A percentile compares a stretch with the other conserved stretches of the same genome.
Evolutionary conservation across 805 yeast species (phyloP).

Genomic region (Yarrowia deformans): DNA sequence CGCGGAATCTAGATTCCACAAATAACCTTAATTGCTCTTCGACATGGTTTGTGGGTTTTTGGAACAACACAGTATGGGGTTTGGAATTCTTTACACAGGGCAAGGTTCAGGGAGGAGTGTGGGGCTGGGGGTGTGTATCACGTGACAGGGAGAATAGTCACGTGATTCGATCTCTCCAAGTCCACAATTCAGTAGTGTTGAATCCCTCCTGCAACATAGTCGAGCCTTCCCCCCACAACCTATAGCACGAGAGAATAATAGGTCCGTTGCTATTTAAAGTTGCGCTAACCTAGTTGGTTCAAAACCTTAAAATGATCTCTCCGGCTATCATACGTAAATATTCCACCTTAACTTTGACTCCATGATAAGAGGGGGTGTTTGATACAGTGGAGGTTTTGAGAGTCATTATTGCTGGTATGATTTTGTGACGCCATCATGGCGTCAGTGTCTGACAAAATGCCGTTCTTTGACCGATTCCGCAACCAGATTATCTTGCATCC

Average conservation of each 20-base stretch:
- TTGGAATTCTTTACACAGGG: conserved; percentile 11
- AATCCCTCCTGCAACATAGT: too few species aligned
- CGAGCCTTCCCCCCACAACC: too few species aligned
- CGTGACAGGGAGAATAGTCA: too few species aligned
- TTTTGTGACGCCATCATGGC: too few species aligned
- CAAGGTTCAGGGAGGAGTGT: neutral
- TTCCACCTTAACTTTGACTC: conserved; percentile 7
- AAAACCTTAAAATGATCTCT: neutral
- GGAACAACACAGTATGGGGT: neutral
- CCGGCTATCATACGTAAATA: neutral
- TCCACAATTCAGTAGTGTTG: too few species aligned
- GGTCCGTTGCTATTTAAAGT: neutral
- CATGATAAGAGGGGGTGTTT: neutral
- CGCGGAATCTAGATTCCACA: conserved; percentile 19
- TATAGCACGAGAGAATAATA: neutral
- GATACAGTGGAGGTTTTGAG: neutral
- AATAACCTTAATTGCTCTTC: neutral
- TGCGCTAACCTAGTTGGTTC: neutral
- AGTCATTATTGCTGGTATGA: too few species aligned
- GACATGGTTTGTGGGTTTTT: conserved; percentile 8
- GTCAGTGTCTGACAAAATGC: too few species aligned
- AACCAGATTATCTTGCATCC: conserved; percentile 31
- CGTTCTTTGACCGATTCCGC: neutral
- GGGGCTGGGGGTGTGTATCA: too few species aligned
- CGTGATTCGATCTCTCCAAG: too few species aligned